Conservation (phyloP, 805 yeast species). For the Metschnikowia amazonensis region DNA sequence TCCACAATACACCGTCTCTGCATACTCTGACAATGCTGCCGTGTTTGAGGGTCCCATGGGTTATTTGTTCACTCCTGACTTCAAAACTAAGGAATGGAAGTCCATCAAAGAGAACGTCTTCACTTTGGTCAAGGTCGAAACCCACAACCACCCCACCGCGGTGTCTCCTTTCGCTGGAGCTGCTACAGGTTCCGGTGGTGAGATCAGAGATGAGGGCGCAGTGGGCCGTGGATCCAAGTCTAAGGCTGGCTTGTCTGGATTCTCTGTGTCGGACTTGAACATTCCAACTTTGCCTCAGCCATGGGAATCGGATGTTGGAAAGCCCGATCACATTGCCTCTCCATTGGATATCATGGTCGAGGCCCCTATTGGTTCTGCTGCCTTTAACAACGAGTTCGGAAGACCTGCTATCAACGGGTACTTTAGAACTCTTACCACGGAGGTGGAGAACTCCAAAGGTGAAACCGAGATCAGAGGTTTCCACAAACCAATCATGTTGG, state of each 20-base stretch:
- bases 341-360: constrained; percentile 92
- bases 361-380: constrained; percentile 97
- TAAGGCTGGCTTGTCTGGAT: constrained; percentile 94
- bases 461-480: constrained; percentile 83
- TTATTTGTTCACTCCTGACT: constrained; percentile 74
- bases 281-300: constrained; percentile 88
- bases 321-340: constrained; percentile 89
- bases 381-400: constrained; percentile 98
- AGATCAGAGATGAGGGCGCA: constrained; percentile 99
- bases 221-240: constrained; percentile 98
- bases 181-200: constrained; percentile 99
- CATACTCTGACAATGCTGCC: constrained; percentile 97
- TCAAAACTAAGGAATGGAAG: constrained; percentile 66
- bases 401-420: constrained; percentile 96
- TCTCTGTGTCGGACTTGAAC: constrained; percentile 81
- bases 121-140: constrained; percentile 91
- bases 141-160: constrained; percentile 99
- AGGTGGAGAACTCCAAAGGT: constrained; percentile 58
- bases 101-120: constrained; percentile 76
- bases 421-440: constrained; percentile 89
- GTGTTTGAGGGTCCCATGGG: constrained; percentile 84
- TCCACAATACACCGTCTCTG: constrained; percentile 83
- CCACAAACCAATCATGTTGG: constrained; percentile 99
- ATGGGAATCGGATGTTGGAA: constrained; percentile 91
- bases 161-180: constrained; percentile 99